Conservation (phyloP, 2,329 filamentous ascomycete genomes). For the Phyllosticta paracitricarpa region DNA sequence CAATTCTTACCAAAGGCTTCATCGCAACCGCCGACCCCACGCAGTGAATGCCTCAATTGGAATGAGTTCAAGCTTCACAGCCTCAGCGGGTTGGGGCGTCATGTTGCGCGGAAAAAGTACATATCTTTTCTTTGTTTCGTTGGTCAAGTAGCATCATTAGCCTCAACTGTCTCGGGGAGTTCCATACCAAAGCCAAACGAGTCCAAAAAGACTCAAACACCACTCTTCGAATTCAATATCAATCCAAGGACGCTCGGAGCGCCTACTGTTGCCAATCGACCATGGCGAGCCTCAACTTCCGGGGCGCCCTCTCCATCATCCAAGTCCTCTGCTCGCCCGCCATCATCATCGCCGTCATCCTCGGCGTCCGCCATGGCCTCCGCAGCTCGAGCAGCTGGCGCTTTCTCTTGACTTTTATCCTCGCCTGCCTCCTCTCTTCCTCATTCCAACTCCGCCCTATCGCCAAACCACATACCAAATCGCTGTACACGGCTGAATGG, state of each 20-base stretch:
- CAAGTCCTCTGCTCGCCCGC: slow-evolving; percentile 3
- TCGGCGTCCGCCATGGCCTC: slow-evolving; percentile 6
- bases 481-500: slow-evolving; percentile 8
- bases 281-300: background rate
- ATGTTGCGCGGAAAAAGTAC: background rate
- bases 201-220: background rate
- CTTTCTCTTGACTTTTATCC: slow-evolving; percentile 3
- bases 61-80: background rate
- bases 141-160: background rate
- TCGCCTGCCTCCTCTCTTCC: background rate
- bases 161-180: too few relatives aligned
- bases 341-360: background rate
- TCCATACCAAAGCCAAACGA: background rate
- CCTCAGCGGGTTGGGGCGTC: background rate
- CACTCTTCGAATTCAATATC: background rate
- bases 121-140: background rate
- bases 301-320: slow-evolving; percentile 2
- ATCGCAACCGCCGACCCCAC: background rate
- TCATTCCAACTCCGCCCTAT: slow-evolving; percentile 5
- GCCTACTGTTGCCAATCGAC: background rate
- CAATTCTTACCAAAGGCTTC: background rate
- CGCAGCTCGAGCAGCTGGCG: slow-evolving; percentile 3
- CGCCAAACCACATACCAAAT: background rate
- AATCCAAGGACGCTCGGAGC: background rate
- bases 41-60: background rate